These are phyloP conservation scores for Luffa aegyptiaca DNA, from an alignment of 306 rosid genomes.

Conservation along the genomic window DNA sequence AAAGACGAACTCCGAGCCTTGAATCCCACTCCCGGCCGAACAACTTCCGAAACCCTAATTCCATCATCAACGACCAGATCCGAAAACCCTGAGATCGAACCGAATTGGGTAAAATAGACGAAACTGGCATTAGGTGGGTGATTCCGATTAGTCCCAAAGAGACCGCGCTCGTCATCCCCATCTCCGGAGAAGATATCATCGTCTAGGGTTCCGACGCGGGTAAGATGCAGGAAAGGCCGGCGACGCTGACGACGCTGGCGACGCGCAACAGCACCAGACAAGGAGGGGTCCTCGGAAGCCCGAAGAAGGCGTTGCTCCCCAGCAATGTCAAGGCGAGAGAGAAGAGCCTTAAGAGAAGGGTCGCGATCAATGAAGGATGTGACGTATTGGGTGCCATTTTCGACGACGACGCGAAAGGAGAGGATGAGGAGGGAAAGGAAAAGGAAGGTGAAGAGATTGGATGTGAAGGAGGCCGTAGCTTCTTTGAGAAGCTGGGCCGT, in stretches of 20 bases:
- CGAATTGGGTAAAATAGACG: constrained; percentile 29
- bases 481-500: constrained; percentile 11
- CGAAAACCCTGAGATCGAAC: constrained; percentile 44
- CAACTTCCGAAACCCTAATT: constrained; percentile 53
- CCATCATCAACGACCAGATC: constrained; percentile 57
- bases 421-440: constrained; percentile 17
- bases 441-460: constrained; percentile 14
- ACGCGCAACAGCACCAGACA: constrained; percentile 16
- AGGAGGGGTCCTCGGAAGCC: constrained; percentile 16
- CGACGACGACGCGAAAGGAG: constrained; percentile 12
- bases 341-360: constrained; percentile 19
- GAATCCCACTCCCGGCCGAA: constrained; percentile 56
- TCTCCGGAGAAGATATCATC: constrained; percentile 87
- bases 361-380: constrained; percentile 19
- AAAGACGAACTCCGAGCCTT: constrained; percentile 19
- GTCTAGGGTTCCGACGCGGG: constrained; percentile 84
- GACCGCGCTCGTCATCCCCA: constrained; percentile 55
- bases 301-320: constrained; percentile 9
- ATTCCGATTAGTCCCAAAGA: constrained; percentile 40
- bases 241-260: constrained; percentile 35
- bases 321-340: constrained; percentile 18
- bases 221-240: constrained; percentile 70
- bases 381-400: constrained; percentile 17
- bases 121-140: constrained; percentile 34
- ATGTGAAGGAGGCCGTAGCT: constrained; percentile 16